phyloP scores from a whole-genome alignment of 129 eudicot genomes.

The Pseudognaphalium luteoalbum region DNA sequence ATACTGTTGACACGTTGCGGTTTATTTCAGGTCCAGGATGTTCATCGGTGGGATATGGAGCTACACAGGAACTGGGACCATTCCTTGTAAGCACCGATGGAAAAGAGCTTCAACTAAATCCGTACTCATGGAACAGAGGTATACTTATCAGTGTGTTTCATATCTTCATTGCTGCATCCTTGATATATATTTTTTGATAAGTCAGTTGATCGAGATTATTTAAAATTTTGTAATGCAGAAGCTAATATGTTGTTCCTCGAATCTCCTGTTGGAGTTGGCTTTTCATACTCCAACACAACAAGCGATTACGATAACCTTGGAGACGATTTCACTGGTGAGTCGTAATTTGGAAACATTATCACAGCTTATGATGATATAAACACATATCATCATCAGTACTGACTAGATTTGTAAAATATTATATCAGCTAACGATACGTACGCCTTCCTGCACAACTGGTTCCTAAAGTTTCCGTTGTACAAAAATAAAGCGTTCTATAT shows the following conservation, averaged over 20 bases:
- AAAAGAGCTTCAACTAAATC: constrained; percentile 49
- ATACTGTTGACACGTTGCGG: constrained; percentile 35
- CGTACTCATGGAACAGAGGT: constrained; percentile 69
- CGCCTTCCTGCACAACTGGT: constrained; percentile 80
- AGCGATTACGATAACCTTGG: constrained; percentile 68
- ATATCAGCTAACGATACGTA: constrained; percentile 76
- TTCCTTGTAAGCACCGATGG: constrained; percentile 58
- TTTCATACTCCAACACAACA: constrained; percentile 74
- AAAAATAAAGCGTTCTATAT: constrained; percentile 51
- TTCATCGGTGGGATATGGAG: constrained; percentile 94
- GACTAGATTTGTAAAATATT: background rate
- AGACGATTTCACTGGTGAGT: constrained; percentile 77
- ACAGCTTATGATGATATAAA: background rate
- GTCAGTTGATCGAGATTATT: background rate
- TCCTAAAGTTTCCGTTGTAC: constrained; percentile 72
- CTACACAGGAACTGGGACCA: constrained; percentile 94
- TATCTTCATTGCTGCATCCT: background rate
- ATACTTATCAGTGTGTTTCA: background rate
- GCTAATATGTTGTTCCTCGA: constrained; percentile 87
- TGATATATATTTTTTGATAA: no score
- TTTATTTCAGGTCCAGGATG: constrained; percentile 80
- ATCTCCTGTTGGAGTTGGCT: constrained; percentile 90
- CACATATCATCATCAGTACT: background rate
- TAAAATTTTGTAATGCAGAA: constrained; percentile 43
- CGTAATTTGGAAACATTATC: background rate